Percentiles rank a stretch among this genome's conserved stretches.
phyloP scores from a whole-genome alignment of 1,284 basidiomycete genomes.

The Schizopora paradoxa region DNA sequence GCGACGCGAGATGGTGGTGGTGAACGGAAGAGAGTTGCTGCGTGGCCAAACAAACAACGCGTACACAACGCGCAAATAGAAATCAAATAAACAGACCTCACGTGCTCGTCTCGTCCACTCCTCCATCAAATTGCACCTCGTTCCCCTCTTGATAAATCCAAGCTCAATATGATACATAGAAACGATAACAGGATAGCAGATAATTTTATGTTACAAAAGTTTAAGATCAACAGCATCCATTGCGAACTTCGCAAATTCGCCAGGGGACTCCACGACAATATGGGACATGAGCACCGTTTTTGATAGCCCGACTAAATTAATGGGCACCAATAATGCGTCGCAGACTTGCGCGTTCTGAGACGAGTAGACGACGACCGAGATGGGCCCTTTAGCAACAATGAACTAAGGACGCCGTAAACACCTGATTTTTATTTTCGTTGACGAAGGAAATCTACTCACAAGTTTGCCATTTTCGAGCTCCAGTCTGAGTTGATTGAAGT shows the following conservation, averaged over 20 bases:
- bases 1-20: background rate
- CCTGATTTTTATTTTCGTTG: background rate
- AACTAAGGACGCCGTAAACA: slow-evolving; percentile 3
- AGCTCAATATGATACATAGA: no score
- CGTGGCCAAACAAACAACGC: slow-evolving; percentile 7
- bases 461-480: slow-evolving; percentile 3
- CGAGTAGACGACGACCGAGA: slow-evolving; percentile 1
- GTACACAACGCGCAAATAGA: slow-evolving; percentile 3
- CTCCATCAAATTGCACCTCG: no score
- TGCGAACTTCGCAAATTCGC: slow-evolving; percentile 3
- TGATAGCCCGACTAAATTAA: slow-evolving; percentile 2
- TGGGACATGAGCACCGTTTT: slow-evolving; percentile 2
- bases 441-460: slow-evolving; percentile 1
- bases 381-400: slow-evolving; percentile 1
- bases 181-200: no score
- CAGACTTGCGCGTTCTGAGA: slow-evolving; percentile 3
- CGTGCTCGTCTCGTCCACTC: no score
- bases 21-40: background rate
- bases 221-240: slow-evolving; percentile 4
- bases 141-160: no score
- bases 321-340: background rate
- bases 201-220: no score
- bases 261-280: background rate
- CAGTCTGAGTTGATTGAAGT: slow-evolving; percentile 3
- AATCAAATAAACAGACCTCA: no score